phyloP scores from a whole-genome alignment of 2,329 filamentous ascomycete species.

The Ceratocystis alfenasii region DNA sequence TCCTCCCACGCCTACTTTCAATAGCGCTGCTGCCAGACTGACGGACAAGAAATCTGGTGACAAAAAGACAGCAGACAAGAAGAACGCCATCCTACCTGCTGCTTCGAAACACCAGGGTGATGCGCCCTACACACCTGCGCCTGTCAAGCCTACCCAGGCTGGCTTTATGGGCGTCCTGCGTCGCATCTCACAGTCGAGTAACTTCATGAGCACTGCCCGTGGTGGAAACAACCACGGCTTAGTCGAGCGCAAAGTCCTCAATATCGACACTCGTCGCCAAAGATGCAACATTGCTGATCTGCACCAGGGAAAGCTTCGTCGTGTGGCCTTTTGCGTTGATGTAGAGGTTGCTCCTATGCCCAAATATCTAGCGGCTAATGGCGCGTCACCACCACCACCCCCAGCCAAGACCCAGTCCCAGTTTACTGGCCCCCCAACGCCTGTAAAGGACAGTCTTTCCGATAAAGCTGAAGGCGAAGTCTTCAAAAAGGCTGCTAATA shows the following conservation, averaged over 20 bases:
- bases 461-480: constrained; percentile 20
- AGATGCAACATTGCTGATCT: constrained; percentile 70
- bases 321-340: constrained; percentile 92
- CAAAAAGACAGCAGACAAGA: constrained; percentile 27
- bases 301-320: constrained; percentile 65
- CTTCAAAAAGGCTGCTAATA: constrained; percentile 15
- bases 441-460: constrained; percentile 11
- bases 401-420: background rate
- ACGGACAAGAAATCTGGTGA: background rate
- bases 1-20: constrained; percentile 23
- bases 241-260: constrained; percentile 70
- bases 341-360: constrained; percentile 90
- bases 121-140: constrained; percentile 60
- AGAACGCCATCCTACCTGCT: constrained; percentile 49
- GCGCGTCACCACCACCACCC: constrained; percentile 23
- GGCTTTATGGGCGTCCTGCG: constrained; percentile 74
- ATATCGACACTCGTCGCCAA: constrained; percentile 68
- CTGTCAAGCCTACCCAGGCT: constrained; percentile 54
- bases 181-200: constrained; percentile 59
- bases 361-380: constrained; percentile 50
- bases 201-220: constrained; percentile 35
- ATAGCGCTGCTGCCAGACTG: constrained; percentile 29
- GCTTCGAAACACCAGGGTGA: constrained; percentile 45
- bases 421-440: background rate
- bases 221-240: constrained; percentile 48